Evolutionary conservation across 2,329 filamentous ascomycete species (phyloP).

Genomic region (Arachnopeziza araneosa): DNA sequence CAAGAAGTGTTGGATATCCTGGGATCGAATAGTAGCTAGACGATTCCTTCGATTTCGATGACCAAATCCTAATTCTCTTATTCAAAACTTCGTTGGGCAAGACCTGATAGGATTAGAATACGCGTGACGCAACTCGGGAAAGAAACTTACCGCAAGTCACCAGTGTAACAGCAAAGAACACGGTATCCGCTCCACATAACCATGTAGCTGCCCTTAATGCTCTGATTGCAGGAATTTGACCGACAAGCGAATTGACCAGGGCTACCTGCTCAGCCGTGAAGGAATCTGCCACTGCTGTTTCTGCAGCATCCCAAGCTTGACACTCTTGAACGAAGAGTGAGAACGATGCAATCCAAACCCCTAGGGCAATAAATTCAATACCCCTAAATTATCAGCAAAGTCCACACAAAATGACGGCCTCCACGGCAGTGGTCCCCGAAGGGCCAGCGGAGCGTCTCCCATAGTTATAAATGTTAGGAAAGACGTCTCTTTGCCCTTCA

Average conservation of each 20-base stretch:
- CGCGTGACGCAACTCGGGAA: background rate
- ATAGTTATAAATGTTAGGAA: no score
- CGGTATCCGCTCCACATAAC: background rate
- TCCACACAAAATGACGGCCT: background rate
- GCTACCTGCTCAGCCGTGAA: background rate
- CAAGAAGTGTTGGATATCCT: no score
- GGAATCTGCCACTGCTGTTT: background rate
- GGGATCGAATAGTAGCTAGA: no score
- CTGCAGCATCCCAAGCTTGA: background rate
- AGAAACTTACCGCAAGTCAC: background rate
- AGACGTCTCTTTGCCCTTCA: no score
- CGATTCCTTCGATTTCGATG: no score
- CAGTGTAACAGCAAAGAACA: background rate
- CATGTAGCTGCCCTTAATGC: background rate
- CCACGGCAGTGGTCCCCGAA: no score
- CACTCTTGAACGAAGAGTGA: background rate
- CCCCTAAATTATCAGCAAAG: background rate
- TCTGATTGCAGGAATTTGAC: background rate
- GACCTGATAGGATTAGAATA: background rate
- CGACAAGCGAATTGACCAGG: background rate
- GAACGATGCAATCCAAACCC: background rate
- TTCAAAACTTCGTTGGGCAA: background rate
- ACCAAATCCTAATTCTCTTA: no score
- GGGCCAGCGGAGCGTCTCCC: no score
- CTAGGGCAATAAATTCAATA: background rate